Evolutionary conservation across 2,329 filamentous ascomycete genomes (phyloP).

Genomic region (Cercospora janseana): DNA sequence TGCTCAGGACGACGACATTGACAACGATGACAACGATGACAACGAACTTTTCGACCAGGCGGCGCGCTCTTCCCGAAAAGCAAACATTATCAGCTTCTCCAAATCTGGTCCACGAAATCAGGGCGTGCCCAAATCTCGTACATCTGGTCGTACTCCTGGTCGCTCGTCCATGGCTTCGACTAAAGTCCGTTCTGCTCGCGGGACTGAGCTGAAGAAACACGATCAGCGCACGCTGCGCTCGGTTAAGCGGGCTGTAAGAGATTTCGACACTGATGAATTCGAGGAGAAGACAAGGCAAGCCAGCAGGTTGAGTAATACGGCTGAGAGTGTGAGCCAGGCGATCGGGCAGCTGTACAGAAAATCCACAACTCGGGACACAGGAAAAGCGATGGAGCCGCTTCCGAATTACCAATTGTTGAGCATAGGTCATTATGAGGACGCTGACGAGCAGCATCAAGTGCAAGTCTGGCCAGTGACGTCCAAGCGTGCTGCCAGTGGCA

Average conservation of each 20-base stretch:
- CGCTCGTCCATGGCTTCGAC: slow-evolving; percentile 9
- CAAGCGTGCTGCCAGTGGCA: no score
- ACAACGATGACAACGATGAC: slow-evolving; percentile 19
- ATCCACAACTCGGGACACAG: not conserved
- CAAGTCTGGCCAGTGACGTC: not conserved
- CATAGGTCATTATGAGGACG: no score
- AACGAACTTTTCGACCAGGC: slow-evolving; percentile 1
- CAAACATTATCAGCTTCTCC: slow-evolving; percentile 32
- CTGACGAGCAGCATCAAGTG: not conserved
- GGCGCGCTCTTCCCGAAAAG: slow-evolving; percentile 23
- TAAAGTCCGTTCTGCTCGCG: not conserved
- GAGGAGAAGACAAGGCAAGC: no score
- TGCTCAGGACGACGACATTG: slow-evolving; percentile 9
- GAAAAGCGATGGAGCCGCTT: not conserved
- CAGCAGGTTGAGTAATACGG: slow-evolving; percentile 13
- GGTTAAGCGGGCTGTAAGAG: no score
- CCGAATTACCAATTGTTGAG: no score
- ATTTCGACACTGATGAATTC: no score
- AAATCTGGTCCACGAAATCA: slow-evolving; percentile 36
- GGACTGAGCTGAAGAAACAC: no score
- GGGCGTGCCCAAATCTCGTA: slow-evolving; percentile 20
- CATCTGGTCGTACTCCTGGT: not conserved
- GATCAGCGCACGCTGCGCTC: no score
- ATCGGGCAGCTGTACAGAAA: not conserved
- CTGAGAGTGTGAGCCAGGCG: slow-evolving; percentile 9